Conservation (phyloP, 352 stramenopile genomes). For the Ochromonadaceae sp. region DNA sequence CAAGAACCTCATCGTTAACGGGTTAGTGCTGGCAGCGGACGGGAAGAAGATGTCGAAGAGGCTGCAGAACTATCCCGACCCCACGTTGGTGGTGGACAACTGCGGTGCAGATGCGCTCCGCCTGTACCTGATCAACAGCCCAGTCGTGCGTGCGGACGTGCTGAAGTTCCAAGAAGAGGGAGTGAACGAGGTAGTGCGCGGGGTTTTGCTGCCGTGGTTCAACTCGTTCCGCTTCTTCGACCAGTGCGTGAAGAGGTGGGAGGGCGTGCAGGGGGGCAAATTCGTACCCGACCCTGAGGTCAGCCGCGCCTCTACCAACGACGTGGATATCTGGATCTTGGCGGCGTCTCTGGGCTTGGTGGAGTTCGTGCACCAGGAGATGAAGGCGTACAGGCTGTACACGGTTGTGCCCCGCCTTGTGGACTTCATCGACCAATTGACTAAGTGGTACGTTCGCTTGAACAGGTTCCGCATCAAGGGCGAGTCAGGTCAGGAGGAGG, state of each 20-base stretch:
- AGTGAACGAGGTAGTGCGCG: constrained; percentile 90
- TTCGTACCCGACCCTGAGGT: constrained; percentile 75
- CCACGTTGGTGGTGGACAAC: constrained; percentile 73
- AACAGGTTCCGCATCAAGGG: constrained; percentile 96
- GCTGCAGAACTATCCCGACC: constrained; percentile 96
- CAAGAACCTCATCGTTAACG: constrained; percentile 99
- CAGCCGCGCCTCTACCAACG: constrained; percentile 74
- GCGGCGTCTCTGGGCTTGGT: constrained; percentile 90
- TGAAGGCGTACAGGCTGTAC: constrained; percentile 96
- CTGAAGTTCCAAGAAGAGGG: constrained; percentile 89
- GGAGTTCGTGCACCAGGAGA: constrained; percentile 93
- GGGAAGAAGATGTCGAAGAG: constrained; percentile 99
- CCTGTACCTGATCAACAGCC: constrained; percentile 99
- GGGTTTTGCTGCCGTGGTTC: constrained; percentile 97
- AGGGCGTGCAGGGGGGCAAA: constrained; percentile 50
- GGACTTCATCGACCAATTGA: constrained; percentile 93
- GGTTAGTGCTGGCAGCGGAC: constrained; percentile 92
- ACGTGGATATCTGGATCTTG: constrained; percentile 98
- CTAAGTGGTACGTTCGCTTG: constrained; percentile 96
- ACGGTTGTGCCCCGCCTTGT: constrained; percentile 95
- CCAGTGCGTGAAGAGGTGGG: constrained; percentile 75
- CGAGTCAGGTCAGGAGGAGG: constrained; percentile 58
- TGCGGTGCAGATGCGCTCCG: constrained; percentile 95
- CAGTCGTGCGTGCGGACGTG: constrained; percentile 93
- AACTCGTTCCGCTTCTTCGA: constrained; percentile 98